Conservation (phyloP, 495 filamentous ascomycete genomes). For the Penicillium macrosclerotiorum region DNA sequence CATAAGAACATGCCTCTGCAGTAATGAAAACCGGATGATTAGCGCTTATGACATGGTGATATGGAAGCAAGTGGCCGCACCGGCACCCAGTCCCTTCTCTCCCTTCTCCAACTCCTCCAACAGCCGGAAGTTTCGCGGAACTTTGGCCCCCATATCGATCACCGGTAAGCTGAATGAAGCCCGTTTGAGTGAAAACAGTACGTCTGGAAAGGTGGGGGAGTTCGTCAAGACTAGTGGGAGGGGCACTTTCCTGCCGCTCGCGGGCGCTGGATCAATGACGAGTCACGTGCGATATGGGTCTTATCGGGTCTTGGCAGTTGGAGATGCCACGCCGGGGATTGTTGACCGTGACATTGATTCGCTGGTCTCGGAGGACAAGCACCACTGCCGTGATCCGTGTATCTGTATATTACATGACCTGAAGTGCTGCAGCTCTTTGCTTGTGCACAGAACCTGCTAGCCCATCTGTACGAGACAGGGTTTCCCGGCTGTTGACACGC, state of each 20-base stretch:
- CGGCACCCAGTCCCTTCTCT: slow-evolving; percentile 94
- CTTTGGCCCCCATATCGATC: slow-evolving; percentile 69
- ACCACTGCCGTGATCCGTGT: background rate
- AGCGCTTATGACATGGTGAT: slow-evolving; percentile 8
- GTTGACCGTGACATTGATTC: slow-evolving; percentile 17
- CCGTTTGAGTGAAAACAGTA: background rate
- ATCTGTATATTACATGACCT: background rate
- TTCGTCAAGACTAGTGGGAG: slow-evolving; percentile 20
- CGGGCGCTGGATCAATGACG: slow-evolving; percentile 1
- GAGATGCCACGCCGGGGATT: slow-evolving; percentile 39
- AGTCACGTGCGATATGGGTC: slow-evolving; percentile 35
- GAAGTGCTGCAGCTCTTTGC: background rate
- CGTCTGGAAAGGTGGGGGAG: slow-evolving; percentile 5
- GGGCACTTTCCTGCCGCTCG: slow-evolving; percentile 19
- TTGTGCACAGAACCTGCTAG: background rate
- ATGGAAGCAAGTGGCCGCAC: slow-evolving; percentile 40
- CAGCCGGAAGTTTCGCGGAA: slow-evolving; percentile 93
- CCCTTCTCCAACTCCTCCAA: slow-evolving; percentile 98
- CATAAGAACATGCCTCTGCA: slow-evolving; percentile 93
- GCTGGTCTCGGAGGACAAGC: background rate
- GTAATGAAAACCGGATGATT: too few species aligned
- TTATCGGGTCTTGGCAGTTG: slow-evolving; percentile 36
- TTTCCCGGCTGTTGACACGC: slow-evolving; percentile 16
- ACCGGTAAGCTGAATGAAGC: background rate
- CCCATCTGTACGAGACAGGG: background rate